phyloP scores from a whole-genome alignment of 2,329 filamentous ascomycete genomes.

The Onygenales sp. region DNA sequence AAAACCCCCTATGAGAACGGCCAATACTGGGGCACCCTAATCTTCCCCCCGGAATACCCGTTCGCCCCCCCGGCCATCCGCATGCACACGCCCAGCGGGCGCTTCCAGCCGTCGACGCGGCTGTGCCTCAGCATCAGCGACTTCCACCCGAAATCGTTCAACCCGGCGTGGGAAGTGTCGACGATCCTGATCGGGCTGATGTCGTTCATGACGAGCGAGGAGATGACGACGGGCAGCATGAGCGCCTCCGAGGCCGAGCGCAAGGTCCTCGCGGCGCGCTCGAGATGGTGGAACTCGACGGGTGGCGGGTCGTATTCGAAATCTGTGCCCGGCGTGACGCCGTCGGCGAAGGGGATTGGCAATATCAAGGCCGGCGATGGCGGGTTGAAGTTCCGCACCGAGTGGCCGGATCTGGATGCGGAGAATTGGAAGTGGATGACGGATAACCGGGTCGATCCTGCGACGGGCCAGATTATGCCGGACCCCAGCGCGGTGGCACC shows the following conservation, averaged over 20 bases:
- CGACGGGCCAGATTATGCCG: conserved; percentile 60
- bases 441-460: conserved; percentile 66
- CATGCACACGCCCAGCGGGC: conserved; percentile 95
- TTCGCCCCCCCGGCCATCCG: conserved; percentile 95
- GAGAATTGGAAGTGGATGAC: conserved; percentile 93
- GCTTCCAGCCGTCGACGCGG: conserved; percentile 85
- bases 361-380: conserved; percentile 83
- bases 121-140: conserved; percentile 94
- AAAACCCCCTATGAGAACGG: conserved; percentile 88
- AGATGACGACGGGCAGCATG: conserved; percentile 93
- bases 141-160: conserved; percentile 96
- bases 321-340: conserved; percentile 40
- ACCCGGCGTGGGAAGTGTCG: conserved; percentile 95
- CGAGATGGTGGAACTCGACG: conserved; percentile 94
- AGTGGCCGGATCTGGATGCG: conserved; percentile 82
- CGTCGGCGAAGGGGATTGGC: conserved; percentile 59
- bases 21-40: conserved; percentile 95
- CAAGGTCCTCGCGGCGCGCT: conserved; percentile 63
- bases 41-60: conserved; percentile 93
- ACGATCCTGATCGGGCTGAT: conserved; percentile 91
- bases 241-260: conserved; percentile 68
- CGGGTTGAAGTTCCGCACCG: conserved; percentile 75
- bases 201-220: conserved; percentile 96
- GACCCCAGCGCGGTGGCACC: conserved; percentile 29
- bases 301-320: conserved; percentile 64